phyloP scores from a whole-genome alignment of 75 land plant genomes.

The Azolla pinnata region DNA sequence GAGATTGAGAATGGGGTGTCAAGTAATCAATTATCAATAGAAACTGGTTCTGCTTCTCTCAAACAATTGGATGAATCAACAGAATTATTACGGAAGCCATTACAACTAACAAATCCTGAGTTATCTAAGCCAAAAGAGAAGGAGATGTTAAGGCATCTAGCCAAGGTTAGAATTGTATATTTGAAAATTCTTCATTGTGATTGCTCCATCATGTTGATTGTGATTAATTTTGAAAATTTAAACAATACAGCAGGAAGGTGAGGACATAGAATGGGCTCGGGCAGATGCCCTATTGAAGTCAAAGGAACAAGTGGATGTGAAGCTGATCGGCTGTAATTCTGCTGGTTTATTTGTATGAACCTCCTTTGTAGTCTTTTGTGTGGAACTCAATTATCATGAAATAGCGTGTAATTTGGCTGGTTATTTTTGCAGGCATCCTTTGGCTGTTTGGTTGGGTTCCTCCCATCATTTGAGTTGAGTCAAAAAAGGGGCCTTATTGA shows the following conservation, averaged over 20 bases:
- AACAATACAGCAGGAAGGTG: constrained; percentile 19
- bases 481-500: constrained; percentile 12
- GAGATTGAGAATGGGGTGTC: too few relatives aligned
- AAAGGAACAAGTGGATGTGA: constrained; percentile 11
- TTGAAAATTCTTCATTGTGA: too few relatives aligned
- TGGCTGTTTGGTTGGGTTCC: constrained; percentile 22
- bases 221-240: too few relatives aligned
- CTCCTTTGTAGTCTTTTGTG: not conserved
- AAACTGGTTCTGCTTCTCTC: too few relatives aligned
- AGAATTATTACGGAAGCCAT: too few relatives aligned
- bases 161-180: too few relatives aligned
- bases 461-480: constrained; percentile 19
- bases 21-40: too few relatives aligned
- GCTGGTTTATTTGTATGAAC: constrained; percentile 23
- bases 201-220: too few relatives aligned
- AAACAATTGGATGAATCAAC: too few relatives aligned
- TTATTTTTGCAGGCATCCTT: constrained; percentile 11
- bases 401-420: not conserved
- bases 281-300: constrained; percentile 22
- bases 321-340: constrained; percentile 9
- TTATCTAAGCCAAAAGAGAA: too few relatives aligned
- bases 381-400: not conserved
- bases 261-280: constrained; percentile 25
- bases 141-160: too few relatives aligned
- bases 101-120: too few relatives aligned